Evolutionary conservation across 306 rosid species (phyloP).

Genomic region (Vicia villosa): DNA sequence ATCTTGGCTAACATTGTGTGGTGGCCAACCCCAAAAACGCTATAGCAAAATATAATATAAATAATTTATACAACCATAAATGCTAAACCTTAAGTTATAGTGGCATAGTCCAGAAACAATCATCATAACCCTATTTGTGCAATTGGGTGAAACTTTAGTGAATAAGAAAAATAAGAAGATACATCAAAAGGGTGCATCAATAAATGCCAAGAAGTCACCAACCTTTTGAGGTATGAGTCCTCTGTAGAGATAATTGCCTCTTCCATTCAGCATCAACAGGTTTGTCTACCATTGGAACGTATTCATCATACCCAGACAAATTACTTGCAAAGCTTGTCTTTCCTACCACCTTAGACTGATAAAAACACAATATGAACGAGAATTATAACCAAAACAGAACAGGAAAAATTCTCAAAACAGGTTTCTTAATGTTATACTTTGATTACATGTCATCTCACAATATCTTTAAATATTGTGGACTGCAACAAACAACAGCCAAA

Average conservation of each 20-base stretch:
- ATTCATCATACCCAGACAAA: constrained; percentile 89
- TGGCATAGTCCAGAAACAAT: not conserved
- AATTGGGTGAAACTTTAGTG: not conserved
- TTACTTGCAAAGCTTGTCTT: constrained; percentile 60
- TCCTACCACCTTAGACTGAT: constrained; percentile 76
- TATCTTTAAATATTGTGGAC: constrained; percentile 14
- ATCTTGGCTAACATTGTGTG: not conserved
- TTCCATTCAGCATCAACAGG: constrained; percentile 90
- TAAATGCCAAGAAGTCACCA: constrained; percentile 33
- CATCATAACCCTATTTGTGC: constrained; percentile 9
- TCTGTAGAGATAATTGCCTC: constrained; percentile 64
- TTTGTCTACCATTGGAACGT: constrained; percentile 96
- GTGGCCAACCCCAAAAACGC: constrained; percentile 2
- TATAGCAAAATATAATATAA: not conserved
- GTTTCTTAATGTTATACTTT: constrained; percentile 6
- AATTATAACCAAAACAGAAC: constrained; percentile 8
- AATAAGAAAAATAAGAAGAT: constrained; percentile 26
- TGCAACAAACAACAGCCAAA: constrained; percentile 20
- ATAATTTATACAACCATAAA: not conserved
- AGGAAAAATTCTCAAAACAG: constrained; percentile 7
- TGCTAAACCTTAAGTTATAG: not conserved
- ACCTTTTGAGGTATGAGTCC: constrained; percentile 67
- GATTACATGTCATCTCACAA: constrained; percentile 2
- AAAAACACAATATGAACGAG: constrained; percentile 24
- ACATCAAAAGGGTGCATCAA: constrained; percentile 17